These are phyloP conservation scores for Glycyrrhiza uralensis DNA, from an alignment of 306 rosid genomes.

Conservation along the genomic window DNA sequence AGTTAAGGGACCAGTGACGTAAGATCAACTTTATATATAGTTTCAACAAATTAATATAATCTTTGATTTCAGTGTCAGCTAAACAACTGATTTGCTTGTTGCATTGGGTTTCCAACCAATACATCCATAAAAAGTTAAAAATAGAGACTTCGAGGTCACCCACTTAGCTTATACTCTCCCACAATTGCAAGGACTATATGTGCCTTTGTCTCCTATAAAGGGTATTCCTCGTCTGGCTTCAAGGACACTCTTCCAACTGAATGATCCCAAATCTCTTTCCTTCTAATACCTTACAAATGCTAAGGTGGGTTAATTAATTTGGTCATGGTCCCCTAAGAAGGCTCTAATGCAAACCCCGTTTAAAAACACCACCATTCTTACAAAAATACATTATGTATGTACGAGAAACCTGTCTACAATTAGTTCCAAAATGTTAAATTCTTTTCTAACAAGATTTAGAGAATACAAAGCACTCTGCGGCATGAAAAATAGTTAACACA, in stretches of 20 bases:
- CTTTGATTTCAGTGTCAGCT: constrained; percentile 47
- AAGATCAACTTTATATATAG: constrained; percentile 27
- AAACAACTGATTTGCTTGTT: constrained; percentile 64
- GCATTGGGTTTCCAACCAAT: constrained; percentile 55
- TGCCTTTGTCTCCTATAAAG: constrained; percentile 31
- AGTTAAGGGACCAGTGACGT: constrained; percentile 41
- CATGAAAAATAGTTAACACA: too few species aligned
- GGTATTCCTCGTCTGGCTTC: constrained; percentile 14
- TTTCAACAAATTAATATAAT: constrained; percentile 23
- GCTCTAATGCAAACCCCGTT: too few species aligned
- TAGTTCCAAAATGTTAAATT: background rate
- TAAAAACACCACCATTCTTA: background rate
- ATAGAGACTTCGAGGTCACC: constrained; percentile 41
- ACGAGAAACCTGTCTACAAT: background rate
- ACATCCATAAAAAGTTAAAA: constrained; percentile 34
- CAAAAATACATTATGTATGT: background rate
- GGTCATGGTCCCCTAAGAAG: constrained; percentile 11
- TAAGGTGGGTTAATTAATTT: constrained; percentile 3
- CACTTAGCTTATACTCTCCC: constrained; percentile 21
- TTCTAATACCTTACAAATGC: constrained; percentile 22
- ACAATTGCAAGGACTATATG: constrained; percentile 8
- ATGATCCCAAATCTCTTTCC: constrained; percentile 11
- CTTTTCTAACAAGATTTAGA: background rate
- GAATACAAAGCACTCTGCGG: background rate
- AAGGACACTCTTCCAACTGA: constrained; percentile 32